Percentiles rank a stretch among this genome's conserved stretches.
Conservation (phyloP, 495 filamentous ascomycete genomes). For the Jackrogersella multiformis region DNA sequence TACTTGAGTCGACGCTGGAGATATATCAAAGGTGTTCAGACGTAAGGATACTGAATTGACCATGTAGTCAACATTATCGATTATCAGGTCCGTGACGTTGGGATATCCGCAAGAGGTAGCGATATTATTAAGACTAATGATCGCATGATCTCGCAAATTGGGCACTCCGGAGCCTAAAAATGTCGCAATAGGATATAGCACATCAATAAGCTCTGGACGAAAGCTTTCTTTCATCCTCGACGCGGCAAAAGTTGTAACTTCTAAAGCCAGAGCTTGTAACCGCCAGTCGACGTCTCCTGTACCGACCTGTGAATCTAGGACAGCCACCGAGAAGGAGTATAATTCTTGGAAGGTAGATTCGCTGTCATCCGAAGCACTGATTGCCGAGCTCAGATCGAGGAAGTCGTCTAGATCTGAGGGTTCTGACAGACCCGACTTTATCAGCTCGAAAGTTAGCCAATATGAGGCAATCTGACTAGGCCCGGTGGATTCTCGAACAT, state of each 20-base stretch:
- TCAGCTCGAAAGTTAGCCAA: conserved; percentile 82
- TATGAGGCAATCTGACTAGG: conserved; percentile 71
- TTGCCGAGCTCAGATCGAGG: conserved; percentile 60
- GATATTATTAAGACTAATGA: conserved; percentile 82
- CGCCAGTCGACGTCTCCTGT: conserved; percentile 70
- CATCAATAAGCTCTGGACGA: conserved; percentile 86
- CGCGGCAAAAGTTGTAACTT: conserved; percentile 77
- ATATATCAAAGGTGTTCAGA: conserved; percentile 89
- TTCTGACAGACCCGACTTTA: conserved; percentile 62
- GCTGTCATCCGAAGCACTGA: conserved; percentile 52
- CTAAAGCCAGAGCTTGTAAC: conserved; percentile 74
- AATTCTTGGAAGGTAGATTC: conserved; percentile 75
- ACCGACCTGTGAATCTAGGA: conserved; percentile 64
- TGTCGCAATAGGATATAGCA: conserved; percentile 87
- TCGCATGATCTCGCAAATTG: conserved; percentile 79
- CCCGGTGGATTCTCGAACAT: conserved; percentile 64
- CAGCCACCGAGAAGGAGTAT: conserved; percentile 76
- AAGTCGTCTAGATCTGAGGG: conserved; percentile 72
- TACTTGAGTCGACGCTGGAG: conserved; percentile 88
- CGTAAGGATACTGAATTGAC: conserved; percentile 90
- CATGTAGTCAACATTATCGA: conserved; percentile 96
- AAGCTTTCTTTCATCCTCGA: conserved; percentile 74
- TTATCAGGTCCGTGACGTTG: conserved; percentile 78
- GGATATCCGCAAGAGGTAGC: conserved; percentile 78
- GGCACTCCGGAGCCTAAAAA: conserved; percentile 78